Evolutionary conservation across 1,284 basidiomycete genomes (phyloP), one percentile per base, ranked within the genome.

Genomic region (Spongispora temasekensis): DNA sequence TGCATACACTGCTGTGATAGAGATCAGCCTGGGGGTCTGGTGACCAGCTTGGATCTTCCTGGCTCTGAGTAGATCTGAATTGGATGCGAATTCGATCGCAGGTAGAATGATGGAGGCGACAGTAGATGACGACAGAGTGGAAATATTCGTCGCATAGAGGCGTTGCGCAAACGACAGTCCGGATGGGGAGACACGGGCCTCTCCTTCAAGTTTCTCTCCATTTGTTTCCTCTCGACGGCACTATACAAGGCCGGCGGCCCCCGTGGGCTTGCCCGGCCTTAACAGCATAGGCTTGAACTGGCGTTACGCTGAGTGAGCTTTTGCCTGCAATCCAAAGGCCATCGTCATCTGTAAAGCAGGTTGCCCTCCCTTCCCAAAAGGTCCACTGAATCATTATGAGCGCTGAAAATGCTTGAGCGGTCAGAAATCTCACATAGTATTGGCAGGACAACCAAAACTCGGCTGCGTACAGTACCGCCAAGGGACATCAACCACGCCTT

Each of bases 161-260:
- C 71, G 71, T 35, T 69, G 74, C 35, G 74, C 71, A 56, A 72
- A 71, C 8, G 63, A 68, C 19, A 25, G 42, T 25, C 66, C 70
- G 37, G 61, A 9, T 55, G 57, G 50, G 59, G 25, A 3, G 56
- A 56, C 19, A 30, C 52, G 30, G 37, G 31, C 35, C n/a, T 61
- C 56, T 37, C n/a, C n/a, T n/a, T n/a, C n/a, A n/a, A n/a, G n/a
- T n/a, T n/a, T 48, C 44, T 48, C 44, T n/a, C 46, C 27, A 40
- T 48, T n/a, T 67, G 64, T 28, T 42, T 67, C 35, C 72, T 67
- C 59, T 75, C 71, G 52, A 74, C 70, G 19, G 62, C 65, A 52
- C 65, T 53, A 37, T 59, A 40, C 37, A 74, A 35, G 19, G 57
- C 17, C n/a, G n/a, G 9, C 32, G 52, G 51, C 63, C n/a, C n/a